Evolutionary conservation across 768 basidiomycete genomes (phyloP).

Genomic region (Hirschioporus abietinus): DNA sequence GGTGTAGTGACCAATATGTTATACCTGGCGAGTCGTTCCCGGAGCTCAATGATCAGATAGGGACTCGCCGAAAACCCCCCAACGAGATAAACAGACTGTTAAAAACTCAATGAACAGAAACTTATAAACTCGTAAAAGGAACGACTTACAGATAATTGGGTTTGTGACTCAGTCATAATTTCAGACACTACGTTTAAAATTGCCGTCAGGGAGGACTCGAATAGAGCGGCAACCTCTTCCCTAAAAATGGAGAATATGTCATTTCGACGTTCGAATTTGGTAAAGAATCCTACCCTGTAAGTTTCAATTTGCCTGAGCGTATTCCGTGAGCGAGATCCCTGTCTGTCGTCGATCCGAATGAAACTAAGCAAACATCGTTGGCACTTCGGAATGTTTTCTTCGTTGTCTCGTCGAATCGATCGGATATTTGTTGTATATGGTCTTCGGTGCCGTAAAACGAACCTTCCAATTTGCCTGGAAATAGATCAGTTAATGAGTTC

Average conservation of each 20-base stretch:
- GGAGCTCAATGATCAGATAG: conserved; percentile 41
- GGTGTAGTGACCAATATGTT: conserved; percentile 43
- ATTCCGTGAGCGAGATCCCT: conserved; percentile 34
- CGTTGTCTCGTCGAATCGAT: conserved; percentile 33
- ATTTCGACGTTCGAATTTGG: not conserved
- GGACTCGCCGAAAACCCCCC: conserved; percentile 50
- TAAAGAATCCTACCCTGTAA: conserved; percentile 27
- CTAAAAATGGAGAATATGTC: conserved; percentile 18
- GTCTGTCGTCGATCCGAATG: conserved; percentile 26
- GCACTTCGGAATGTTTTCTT: conserved; percentile 39
- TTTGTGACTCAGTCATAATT: conserved; percentile 27
- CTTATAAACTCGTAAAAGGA: not conserved
- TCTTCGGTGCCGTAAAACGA: conserved; percentile 28
- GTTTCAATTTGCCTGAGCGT: conserved; percentile 32
- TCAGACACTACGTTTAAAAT: conserved; percentile 26
- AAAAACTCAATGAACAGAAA: not conserved
- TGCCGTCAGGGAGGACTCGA: conserved; percentile 34
- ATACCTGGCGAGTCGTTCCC: conserved; percentile 29
- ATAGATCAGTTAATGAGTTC: not conserved
- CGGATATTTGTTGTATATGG: conserved; percentile 30
- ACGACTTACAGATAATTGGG: conserved; percentile 13
- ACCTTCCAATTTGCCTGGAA: conserved; percentile 24
- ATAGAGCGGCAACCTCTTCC: conserved; percentile 34
- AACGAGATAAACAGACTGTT: conserved; percentile 41
- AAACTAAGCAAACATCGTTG: conserved; percentile 33